These are phyloP conservation scores for Chara braunii DNA, from an alignment of 139 green algal genomes.

Conservation along the genomic window DNA sequence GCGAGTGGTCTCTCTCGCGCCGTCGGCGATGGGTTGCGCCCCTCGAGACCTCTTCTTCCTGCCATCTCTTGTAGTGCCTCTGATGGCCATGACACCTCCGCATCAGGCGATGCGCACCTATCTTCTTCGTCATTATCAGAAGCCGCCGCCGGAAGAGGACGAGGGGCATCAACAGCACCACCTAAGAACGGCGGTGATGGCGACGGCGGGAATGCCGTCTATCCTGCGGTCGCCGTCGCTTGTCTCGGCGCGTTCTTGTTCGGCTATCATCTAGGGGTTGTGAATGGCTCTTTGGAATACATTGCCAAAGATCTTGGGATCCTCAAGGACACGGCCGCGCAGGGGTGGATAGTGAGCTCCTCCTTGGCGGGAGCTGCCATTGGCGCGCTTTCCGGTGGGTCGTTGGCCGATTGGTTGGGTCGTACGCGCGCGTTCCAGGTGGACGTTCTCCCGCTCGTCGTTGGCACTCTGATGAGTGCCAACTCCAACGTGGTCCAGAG, in stretches of 20 bases:
- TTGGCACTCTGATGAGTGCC: conserved; percentile 27
- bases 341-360: conserved; percentile 26
- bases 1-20: too few relatives aligned
- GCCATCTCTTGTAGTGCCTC: too few relatives aligned
- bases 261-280: conserved; percentile 29
- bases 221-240: conserved; percentile 11
- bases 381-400: conserved; percentile 10
- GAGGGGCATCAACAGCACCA: too few relatives aligned
- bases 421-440: conserved; percentile 24
- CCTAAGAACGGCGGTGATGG: too few relatives aligned
- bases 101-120: too few relatives aligned
- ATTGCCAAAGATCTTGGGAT: conserved; percentile 20
- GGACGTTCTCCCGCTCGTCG: conserved; percentile 13
- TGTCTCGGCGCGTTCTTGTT: conserved; percentile 31
- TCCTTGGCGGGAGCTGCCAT: conserved; percentile 16
- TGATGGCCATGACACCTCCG: too few relatives aligned
- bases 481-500: neutral
- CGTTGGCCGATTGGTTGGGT: conserved; percentile 9
- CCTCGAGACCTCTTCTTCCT: too few relatives aligned
- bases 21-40: too few relatives aligned
- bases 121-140: too few relatives aligned
- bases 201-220: too few relatives aligned
- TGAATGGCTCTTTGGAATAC: conserved; percentile 28
- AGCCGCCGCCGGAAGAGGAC: too few relatives aligned
- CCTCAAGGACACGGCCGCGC: neutral